Conservation (phyloP, 768 basidiomycete species). For the Pleurotus giganteus region DNA sequence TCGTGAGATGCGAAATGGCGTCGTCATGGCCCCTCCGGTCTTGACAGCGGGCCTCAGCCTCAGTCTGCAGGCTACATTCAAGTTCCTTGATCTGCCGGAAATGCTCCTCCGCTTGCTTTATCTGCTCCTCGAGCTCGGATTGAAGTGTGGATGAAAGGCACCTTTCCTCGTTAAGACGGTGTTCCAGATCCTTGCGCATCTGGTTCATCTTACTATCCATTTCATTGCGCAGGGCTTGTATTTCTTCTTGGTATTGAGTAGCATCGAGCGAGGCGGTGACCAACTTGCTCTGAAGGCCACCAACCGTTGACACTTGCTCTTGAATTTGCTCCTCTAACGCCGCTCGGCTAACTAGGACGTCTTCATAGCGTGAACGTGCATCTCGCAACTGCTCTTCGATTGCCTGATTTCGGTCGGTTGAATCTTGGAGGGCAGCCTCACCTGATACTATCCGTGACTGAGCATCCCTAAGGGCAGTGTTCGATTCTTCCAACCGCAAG, state of each 20-base stretch:
- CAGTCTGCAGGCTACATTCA: conserved; percentile 34
- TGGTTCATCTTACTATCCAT: background rate
- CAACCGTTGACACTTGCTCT: background rate
- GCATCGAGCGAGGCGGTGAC: background rate
- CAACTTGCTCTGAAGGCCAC: background rate
- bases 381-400: background rate
- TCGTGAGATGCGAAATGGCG: conserved; percentile 27
- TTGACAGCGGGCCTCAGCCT: conserved; percentile 29
- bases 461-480: background rate
- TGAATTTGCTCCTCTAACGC: background rate
- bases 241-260: background rate
- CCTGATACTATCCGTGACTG: background rate
- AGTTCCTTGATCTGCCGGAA: conserved; percentile 38
- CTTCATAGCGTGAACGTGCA: background rate
- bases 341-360: background rate
- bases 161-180: conserved; percentile 30
- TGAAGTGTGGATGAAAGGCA: conserved; percentile 23
- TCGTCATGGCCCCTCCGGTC: conserved; percentile 30
- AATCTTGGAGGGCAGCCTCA: background rate
- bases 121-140: conserved; percentile 31
- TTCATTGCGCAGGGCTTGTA: background rate
- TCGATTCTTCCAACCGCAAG: background rate
- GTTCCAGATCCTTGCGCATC: conserved; percentile 4
- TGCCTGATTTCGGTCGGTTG: background rate
- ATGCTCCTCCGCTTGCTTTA: conserved; percentile 34